A percentile compares a stretch with the other conserved stretches of the same genome.
These are phyloP conservation scores for Backusella westeae DNA, from an alignment of 192 early-diverging fungal species.

Conservation along the genomic window DNA sequence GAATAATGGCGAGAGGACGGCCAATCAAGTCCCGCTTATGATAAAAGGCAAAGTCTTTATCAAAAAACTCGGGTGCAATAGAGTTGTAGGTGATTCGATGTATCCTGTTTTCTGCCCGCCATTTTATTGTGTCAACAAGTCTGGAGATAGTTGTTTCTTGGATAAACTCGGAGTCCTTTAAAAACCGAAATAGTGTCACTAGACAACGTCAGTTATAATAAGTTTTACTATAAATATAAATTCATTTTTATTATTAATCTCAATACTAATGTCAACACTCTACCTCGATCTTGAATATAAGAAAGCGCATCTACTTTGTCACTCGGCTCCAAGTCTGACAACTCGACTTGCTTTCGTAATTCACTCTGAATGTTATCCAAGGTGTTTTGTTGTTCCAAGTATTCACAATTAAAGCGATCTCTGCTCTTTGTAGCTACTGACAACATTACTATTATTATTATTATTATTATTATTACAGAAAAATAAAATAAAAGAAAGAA, in stretches of 20 bases:
- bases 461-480: background rate
- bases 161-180: constrained; percentile 24
- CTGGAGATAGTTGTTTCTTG: constrained; percentile 18
- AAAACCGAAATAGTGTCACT: constrained; percentile 49
- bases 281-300: constrained; percentile 31
- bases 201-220: background rate
- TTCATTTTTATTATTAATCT: background rate
- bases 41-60: constrained; percentile 39
- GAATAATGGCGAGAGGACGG: constrained; percentile 39
- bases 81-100: constrained; percentile 15
- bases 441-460: background rate
- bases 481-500: background rate
- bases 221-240: background rate
- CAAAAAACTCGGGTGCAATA: constrained; percentile 25
- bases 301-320: background rate
- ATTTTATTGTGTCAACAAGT: constrained; percentile 34
- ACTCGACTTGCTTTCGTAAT: background rate
- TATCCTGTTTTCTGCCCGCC: constrained; percentile 33
- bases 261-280: background rate
- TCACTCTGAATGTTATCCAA: background rate
- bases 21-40: constrained; percentile 36
- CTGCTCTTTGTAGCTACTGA: background rate
- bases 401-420: constrained; percentile 1
- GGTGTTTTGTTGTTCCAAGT: background rate
- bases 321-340: background rate